These are phyloP conservation scores for Drechslera avenae DNA, from an alignment of 2,329 filamentous ascomycete genomes.

Conservation along the genomic window DNA sequence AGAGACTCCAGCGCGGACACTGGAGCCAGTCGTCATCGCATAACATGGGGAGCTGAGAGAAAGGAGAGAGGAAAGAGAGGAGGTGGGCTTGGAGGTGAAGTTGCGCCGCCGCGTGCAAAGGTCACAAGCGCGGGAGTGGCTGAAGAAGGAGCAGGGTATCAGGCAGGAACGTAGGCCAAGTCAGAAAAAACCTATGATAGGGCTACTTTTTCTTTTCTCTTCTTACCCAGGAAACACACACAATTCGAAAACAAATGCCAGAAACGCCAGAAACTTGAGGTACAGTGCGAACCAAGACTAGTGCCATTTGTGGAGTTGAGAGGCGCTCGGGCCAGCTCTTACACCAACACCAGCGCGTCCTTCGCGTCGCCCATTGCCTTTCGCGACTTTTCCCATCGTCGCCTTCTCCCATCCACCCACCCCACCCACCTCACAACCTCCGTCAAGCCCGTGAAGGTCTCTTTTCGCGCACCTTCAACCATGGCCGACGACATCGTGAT, in stretches of 20 bases:
- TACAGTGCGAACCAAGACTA: not conserved
- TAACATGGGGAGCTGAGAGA: conserved; percentile 28
- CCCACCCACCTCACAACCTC: conserved; percentile 6
- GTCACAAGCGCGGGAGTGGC: conserved; percentile 13
- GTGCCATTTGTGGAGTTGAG: conserved; percentile 7
- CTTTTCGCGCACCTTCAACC: conserved; percentile 34
- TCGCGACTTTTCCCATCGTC: conserved; percentile 34
- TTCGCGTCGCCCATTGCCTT: conserved; percentile 25
- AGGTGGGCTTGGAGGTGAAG: conserved; percentile 3
- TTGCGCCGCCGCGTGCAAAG: conserved; percentile 16
- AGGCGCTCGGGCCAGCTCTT: conserved; percentile 10
- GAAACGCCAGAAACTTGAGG: not conserved
- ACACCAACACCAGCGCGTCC: conserved; percentile 20
- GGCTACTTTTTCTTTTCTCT: no score
- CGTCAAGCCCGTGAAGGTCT: conserved; percentile 25
- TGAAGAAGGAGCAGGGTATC: no score
- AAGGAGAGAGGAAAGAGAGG: conserved; percentile 25
- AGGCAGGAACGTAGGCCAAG: no score
- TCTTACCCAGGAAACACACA: no score
- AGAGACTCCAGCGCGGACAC: conserved; percentile 40
- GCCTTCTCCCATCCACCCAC: conserved; percentile 16
- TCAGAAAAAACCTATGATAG: no score
- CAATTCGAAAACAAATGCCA: no score
- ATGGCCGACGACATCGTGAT: conserved; percentile 83
- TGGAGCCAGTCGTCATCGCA: conserved; percentile 48